Evolutionary conservation across 306 rosid genomes (phyloP).

Genomic region (Cajanus cajan): DNA sequence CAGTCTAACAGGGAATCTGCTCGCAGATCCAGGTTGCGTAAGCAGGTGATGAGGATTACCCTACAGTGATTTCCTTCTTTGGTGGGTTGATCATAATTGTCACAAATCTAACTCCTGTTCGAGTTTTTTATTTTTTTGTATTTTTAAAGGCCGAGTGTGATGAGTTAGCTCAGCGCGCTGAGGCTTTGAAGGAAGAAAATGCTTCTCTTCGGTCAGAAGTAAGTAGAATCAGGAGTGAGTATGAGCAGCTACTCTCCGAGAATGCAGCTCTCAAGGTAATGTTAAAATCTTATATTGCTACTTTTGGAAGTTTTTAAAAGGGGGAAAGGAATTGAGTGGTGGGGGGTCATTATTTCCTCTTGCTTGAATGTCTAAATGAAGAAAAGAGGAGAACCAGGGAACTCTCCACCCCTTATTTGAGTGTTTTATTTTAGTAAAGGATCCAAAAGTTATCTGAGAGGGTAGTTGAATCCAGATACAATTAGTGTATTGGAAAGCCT

Average conservation of each 20-base stretch:
- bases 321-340: not conserved
- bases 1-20: slow-evolving; percentile 99
- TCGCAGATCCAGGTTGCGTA: slow-evolving; percentile 94
- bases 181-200: slow-evolving; percentile 84
- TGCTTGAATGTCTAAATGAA: not conserved
- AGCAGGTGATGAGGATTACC: slow-evolving; percentile 60
- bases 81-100: slow-evolving; percentile 23
- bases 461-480: too few relatives aligned
- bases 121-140: slow-evolving; percentile 9
- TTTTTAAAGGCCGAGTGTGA: slow-evolving; percentile 89
- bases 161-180: slow-evolving; percentile 92
- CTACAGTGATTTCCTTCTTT: slow-evolving; percentile 5
- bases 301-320: not conserved
- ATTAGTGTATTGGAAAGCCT: too few relatives aligned
- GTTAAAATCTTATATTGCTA: slow-evolving; percentile 29
- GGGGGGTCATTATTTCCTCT: not conserved
- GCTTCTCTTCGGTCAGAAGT: slow-evolving; percentile 79
- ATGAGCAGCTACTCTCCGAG: slow-evolving; percentile 85
- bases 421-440: not conserved
- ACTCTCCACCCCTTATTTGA: not conserved
- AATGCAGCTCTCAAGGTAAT: slow-evolving; percentile 87
- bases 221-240: slow-evolving; percentile 71
- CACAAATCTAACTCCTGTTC: slow-evolving; percentile 1
- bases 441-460: not conserved
- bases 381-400: not conserved